Percentiles rank a stretch among this genome's conserved stretches.
Evolutionary conservation across 768 basidiomycete genomes (phyloP).

Genomic region (Collybia mongolica): DNA sequence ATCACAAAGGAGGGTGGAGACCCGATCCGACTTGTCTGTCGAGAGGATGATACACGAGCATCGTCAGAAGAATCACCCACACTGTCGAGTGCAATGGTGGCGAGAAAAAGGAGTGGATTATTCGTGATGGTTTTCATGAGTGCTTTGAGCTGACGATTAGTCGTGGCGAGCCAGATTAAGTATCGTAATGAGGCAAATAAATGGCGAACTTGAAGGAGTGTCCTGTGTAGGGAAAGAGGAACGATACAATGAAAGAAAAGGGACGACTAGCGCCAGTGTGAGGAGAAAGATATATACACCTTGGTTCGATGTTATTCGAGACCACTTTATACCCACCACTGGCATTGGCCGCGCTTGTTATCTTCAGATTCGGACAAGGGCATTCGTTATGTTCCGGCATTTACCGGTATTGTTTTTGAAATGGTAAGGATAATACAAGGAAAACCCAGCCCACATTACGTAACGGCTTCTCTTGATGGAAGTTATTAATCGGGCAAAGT

Average conservation of each 20-base stretch:
- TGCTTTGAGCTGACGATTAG: no score
- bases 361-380: slow-evolving; percentile 6
- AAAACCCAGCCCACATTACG: no score
- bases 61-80: slow-evolving; percentile 15
- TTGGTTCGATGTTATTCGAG: slow-evolving; percentile 8
- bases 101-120: slow-evolving; percentile 36
- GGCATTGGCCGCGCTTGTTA: not conserved
- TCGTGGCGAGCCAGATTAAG: no score
- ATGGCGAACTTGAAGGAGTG: slow-evolving; percentile 21
- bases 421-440: no score
- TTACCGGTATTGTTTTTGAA: slow-evolving; percentile 37
- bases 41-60: not conserved
- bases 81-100: slow-evolving; percentile 29
- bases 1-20: not conserved
- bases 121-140: slow-evolving; percentile 15
- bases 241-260: slow-evolving; percentile 15
- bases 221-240: slow-evolving; percentile 16
- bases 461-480: no score
- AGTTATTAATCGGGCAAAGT: no score
- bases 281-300: slow-evolving; percentile 14
- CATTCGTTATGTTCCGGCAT: slow-evolving; percentile 22
- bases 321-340: slow-evolving; percentile 9
- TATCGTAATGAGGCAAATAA: slow-evolving; percentile 23
- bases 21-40: not conserved
- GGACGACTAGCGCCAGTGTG: slow-evolving; percentile 33